Evolutionary conservation across 495 filamentous ascomycete species (phyloP).

Genomic region (Cenococcum geophilum): DNA sequence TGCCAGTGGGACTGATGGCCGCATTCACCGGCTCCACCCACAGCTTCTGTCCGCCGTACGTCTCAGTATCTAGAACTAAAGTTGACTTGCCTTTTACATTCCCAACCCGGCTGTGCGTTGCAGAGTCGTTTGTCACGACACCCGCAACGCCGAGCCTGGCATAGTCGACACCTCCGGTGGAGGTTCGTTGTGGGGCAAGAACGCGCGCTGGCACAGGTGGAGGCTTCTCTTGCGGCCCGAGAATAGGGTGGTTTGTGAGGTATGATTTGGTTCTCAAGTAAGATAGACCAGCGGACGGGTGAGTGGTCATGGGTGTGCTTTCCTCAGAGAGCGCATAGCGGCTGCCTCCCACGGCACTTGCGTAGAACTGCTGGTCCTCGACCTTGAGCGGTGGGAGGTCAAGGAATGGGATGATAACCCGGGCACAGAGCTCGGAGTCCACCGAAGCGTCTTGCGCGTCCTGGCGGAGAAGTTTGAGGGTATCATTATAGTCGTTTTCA

Average conservation of each 20-base stretch:
- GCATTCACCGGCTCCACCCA: conserved; percentile 55
- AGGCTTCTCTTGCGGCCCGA: conserved; percentile 63
- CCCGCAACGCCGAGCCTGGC: conserved; percentile 36
- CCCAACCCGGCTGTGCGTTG: conserved; percentile 25
- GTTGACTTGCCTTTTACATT: conserved; percentile 16
- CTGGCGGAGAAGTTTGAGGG: conserved; percentile 21
- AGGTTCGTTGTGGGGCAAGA: conserved; percentile 41
- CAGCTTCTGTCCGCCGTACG: conserved; percentile 60
- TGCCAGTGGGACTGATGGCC: conserved; percentile 54
- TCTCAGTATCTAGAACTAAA: conserved; percentile 29
- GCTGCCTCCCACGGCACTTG: neutral
- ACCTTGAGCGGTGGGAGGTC: conserved; percentile 42
- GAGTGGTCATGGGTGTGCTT: conserved; percentile 56
- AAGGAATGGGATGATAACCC: conserved; percentile 49
- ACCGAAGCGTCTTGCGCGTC: conserved; percentile 22
- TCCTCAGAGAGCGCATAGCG: conserved; percentile 6
- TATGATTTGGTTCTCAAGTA: conserved; percentile 69
- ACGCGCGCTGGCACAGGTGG: conserved; percentile 64
- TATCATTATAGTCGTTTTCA: conserved; percentile 14
- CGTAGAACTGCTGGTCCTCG: neutral
- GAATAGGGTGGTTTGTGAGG: conserved; percentile 71
- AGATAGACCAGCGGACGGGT: conserved; percentile 84
- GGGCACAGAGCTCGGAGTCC: conserved; percentile 39
- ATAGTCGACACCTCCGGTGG: neutral
- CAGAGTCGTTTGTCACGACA: conserved; percentile 27